Conservation (phyloP, 2,329 filamentous ascomycete genomes). For the Tolypocladium guangdongense region DNA sequence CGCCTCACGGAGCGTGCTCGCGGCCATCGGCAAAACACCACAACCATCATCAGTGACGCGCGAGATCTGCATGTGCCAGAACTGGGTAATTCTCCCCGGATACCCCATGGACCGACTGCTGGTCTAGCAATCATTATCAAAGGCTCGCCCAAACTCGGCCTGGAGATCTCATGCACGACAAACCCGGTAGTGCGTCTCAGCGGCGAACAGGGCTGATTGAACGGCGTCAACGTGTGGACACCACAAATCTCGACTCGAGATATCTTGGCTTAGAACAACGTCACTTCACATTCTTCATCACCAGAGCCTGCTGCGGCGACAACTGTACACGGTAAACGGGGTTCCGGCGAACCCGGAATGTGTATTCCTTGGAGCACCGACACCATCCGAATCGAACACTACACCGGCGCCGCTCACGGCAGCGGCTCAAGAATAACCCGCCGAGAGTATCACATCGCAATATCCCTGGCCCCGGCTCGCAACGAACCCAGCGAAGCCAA, state of each 20-base stretch:
- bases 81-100: not conserved
- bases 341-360: not conserved
- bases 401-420: slow-evolving; percentile 13
- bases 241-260: not conserved
- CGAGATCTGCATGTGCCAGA: not conserved
- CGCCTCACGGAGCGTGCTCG: not conserved
- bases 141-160: not conserved
- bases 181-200: not conserved
- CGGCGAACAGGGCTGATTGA: not conserved
- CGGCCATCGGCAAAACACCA: not conserved
- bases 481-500: slow-evolving; percentile 27
- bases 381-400: slow-evolving; percentile 7
- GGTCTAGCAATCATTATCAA: not conserved
- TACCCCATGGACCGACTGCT: not conserved
- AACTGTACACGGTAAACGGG: not conserved
- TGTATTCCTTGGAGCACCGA: not conserved
- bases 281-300: not conserved
- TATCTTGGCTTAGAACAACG: not conserved
- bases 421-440: slow-evolving; percentile 16
- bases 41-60: not conserved
- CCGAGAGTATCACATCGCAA: slow-evolving; percentile 31
- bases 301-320: not conserved
- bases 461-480: slow-evolving; percentile 31
- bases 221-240: not conserved
- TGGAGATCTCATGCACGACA: not conserved